These are phyloP conservation scores for Colletotrichum neosansevieriae DNA, from an alignment of 2,329 filamentous ascomycete species.

Conservation along the genomic window DNA sequence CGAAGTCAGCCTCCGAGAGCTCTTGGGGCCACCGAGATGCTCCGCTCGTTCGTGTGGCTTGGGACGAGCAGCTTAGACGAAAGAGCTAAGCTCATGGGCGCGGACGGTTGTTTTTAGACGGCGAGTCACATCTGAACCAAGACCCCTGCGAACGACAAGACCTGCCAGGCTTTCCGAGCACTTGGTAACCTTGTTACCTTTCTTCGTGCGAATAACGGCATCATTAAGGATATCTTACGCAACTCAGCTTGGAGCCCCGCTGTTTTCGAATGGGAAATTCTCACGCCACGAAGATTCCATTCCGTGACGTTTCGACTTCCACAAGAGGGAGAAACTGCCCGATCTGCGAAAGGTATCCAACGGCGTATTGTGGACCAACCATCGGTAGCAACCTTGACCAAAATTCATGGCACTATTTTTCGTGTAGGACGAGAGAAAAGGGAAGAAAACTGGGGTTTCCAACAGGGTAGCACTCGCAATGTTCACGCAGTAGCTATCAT, in stretches of 20 bases:
- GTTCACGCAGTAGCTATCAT: not conserved
- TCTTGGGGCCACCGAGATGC: conserved; percentile 27
- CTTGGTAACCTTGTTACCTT: conserved; percentile 17
- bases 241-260: not conserved
- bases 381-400: no score
- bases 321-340: no score
- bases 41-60: conserved; percentile 17
- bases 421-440: no score
- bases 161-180: conserved; percentile 15
- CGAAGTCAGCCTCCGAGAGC: conserved; percentile 21
- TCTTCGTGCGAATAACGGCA: conserved; percentile 4
- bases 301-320: no score
- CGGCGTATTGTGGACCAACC: no score
- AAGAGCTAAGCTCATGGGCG: conserved; percentile 18
- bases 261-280: not conserved
- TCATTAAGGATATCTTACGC: not conserved
- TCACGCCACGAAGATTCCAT: conserved; percentile 3
- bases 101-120: conserved; percentile 17
- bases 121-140: conserved; percentile 6
- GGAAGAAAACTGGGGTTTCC: not conserved
- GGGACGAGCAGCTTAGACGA: not conserved
- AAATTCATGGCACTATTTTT: no score
- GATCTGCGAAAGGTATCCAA: not conserved
- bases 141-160: conserved; percentile 13
- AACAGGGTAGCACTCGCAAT: not conserved